A percentile compares a stretch with the other conserved stretches of the same genome.
phyloP scores from a whole-genome alignment of 169 alveolate genomes.

The Plasmodium reichenowi region DNA sequence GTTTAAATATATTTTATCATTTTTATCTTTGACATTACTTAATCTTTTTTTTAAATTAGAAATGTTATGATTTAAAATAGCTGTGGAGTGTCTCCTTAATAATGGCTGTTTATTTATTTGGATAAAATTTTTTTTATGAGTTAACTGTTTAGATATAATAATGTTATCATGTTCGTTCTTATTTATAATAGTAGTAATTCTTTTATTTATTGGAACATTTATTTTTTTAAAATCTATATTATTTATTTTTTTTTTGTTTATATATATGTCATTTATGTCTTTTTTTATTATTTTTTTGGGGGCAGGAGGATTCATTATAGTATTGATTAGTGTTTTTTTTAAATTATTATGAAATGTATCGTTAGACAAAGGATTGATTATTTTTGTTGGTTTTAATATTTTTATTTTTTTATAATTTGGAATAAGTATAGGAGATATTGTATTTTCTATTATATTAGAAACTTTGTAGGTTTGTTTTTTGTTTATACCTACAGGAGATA shows the following conservation, averaged over 20 bases:
- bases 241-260: too few species aligned
- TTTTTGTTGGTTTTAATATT: background rate
- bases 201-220: constrained; percentile 19
- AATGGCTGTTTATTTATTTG: constrained; percentile 9
- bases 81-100: constrained; percentile 40
- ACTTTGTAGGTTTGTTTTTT: constrained; percentile 25
- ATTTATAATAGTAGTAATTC: background rate
- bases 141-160: too few species aligned
- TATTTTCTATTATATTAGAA: background rate
- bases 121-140: too few species aligned
- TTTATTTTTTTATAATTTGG: background rate
- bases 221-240: constrained; percentile 1
- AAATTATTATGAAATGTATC: constrained; percentile 46
- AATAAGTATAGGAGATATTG: constrained; percentile 11
- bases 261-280: too few species aligned
- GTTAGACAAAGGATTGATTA: constrained; percentile 10
- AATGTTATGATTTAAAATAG: too few species aligned
- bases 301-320: constrained; percentile 45
- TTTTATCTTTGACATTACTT: too few species aligned
- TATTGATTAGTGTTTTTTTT: constrained; percentile 49
- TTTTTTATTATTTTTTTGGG: background rate
- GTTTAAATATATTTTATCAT: too few species aligned
- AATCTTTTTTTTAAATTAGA: too few species aligned
- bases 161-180: too few species aligned
- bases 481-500: constrained; percentile 10